Percentiles rank a stretch among this genome's conserved stretches.
Conservation (phyloP, 345 rosid genomes). For the Draba incana region DNA sequence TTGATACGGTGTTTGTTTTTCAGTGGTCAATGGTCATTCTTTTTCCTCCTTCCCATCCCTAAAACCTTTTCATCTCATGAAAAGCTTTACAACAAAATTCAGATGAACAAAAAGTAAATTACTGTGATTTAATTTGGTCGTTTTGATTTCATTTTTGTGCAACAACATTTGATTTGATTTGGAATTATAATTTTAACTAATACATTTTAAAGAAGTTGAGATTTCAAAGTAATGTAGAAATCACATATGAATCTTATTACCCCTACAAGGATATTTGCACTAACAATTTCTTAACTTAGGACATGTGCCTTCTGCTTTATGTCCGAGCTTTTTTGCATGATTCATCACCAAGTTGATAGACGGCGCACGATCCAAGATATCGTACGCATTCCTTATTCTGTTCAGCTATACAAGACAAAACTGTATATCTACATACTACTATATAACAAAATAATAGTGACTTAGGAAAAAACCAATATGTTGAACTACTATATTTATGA, state of each 20-base stretch:
- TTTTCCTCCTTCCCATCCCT: background rate
- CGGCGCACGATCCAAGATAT: slow-evolving; percentile 23
- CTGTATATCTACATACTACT: no score
- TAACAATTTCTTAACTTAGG: slow-evolving; percentile 5
- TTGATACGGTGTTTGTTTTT: slow-evolving; percentile 29
- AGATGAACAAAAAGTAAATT: no score
- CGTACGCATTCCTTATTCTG: slow-evolving; percentile 20
- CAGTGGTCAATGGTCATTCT: slow-evolving; percentile 3
- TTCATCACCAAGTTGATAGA: background rate
- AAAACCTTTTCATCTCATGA: no score
- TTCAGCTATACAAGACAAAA: slow-evolving; percentile 19
- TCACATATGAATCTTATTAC: background rate
- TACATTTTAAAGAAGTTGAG: background rate
- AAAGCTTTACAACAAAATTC: no score
- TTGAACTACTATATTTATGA: background rate
- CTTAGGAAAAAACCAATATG: background rate
- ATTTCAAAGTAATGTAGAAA: background rate
- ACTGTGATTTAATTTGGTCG: no score
- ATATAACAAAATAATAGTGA: no score
- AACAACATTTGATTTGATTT: no score
- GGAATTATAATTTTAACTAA: background rate
- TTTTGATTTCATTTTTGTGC: no score
- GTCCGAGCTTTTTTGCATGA: background rate
- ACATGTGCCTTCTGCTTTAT: background rate
- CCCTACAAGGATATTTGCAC: background rate